Conservation (phyloP, 108 stramenopile genomes). For the Cyclotella choctawhatcheeana region DNA sequence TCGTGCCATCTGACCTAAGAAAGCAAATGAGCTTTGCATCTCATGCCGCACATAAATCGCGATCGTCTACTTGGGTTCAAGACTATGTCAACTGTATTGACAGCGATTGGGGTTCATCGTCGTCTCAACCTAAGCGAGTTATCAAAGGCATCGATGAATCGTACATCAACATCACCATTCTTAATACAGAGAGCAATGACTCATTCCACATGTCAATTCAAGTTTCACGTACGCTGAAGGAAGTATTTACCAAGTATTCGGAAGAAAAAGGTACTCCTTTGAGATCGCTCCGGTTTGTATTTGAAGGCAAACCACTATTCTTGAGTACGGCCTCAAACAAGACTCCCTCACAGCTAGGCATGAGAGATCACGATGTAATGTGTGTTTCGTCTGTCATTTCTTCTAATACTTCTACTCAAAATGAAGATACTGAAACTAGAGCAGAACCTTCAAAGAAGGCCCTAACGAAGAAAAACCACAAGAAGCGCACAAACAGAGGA, state of each 20-base stretch:
- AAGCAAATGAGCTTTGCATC: constrained; percentile 17
- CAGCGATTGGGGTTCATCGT: constrained; percentile 10
- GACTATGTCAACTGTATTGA: constrained; percentile 12
- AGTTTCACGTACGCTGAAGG: constrained; percentile 11
- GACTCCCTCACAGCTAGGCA: constrained; percentile 16
- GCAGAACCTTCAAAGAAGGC: too few relatives aligned
- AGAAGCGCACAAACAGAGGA: neutral
- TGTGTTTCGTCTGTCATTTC: constrained; percentile 2
- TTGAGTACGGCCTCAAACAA: constrained; percentile 21
- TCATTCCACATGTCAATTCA: constrained; percentile 5
- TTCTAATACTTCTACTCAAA: neutral
- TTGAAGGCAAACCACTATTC: constrained; percentile 14
- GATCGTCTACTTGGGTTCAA: neutral
- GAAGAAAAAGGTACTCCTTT: constrained; percentile 16
- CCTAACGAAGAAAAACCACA: neutral
- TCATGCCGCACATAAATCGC: constrained; percentile 3
- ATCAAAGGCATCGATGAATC: neutral
- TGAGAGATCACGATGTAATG: constrained; percentile 18
- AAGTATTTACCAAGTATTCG: constrained; percentile 14
- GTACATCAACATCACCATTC: neutral
- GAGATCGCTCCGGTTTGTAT: constrained; percentile 14
- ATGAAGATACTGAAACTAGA: neutral
- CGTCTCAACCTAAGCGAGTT: constrained; percentile 1
- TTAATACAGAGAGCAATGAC: neutral
- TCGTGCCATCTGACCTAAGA: neutral